These are phyloP conservation scores for Candida gigantensis DNA, from an alignment of 1,139 yeast species.

Conservation along the genomic window DNA sequence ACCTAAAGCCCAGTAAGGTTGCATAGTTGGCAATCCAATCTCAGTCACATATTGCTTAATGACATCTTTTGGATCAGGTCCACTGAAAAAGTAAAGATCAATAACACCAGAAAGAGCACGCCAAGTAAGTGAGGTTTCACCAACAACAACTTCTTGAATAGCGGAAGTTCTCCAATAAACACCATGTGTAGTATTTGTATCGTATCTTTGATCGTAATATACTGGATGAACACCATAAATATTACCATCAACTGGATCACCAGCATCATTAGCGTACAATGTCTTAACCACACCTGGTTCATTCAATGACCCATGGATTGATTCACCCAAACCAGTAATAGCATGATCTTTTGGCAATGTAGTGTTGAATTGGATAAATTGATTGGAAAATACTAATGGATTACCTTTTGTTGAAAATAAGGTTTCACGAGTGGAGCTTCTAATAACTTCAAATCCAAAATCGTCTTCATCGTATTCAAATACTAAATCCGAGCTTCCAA, in stretches of 20 bases:
- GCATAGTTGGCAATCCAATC: slow-evolving; percentile 24
- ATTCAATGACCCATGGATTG: slow-evolving; percentile 28
- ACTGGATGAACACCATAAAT: slow-evolving; percentile 27
- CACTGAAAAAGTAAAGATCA: slow-evolving; percentile 34
- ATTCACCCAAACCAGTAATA: slow-evolving; percentile 33
- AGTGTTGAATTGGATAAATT: slow-evolving; percentile 31
- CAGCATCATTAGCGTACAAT: slow-evolving; percentile 23
- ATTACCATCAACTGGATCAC: slow-evolving; percentile 25
- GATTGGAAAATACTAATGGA: slow-evolving; percentile 32
- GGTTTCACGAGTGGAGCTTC: slow-evolving; percentile 25
- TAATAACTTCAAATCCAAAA: slow-evolving; percentile 27
- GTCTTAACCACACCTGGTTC: slow-evolving; percentile 30
- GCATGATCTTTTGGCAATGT: slow-evolving; percentile 26
- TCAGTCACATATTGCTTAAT: slow-evolving; percentile 27
- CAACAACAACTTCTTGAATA: slow-evolving; percentile 23
- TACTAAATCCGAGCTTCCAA: slow-evolving; percentile 21
- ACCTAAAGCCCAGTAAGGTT: slow-evolving; percentile 27
- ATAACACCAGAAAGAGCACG: slow-evolving; percentile 29
- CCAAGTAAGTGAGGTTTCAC: slow-evolving; percentile 25
- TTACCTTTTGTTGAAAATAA: slow-evolving; percentile 23
- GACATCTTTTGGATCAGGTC: slow-evolving; percentile 31
- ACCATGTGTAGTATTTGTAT: slow-evolving; percentile 22
- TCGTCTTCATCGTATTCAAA: slow-evolving; percentile 21
- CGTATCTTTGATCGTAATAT: slow-evolving; percentile 23
- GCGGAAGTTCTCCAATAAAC: slow-evolving; percentile 27